Conservation (phyloP, 352 stramenopile species). For the Globisporangium echinulatum region DNA sequence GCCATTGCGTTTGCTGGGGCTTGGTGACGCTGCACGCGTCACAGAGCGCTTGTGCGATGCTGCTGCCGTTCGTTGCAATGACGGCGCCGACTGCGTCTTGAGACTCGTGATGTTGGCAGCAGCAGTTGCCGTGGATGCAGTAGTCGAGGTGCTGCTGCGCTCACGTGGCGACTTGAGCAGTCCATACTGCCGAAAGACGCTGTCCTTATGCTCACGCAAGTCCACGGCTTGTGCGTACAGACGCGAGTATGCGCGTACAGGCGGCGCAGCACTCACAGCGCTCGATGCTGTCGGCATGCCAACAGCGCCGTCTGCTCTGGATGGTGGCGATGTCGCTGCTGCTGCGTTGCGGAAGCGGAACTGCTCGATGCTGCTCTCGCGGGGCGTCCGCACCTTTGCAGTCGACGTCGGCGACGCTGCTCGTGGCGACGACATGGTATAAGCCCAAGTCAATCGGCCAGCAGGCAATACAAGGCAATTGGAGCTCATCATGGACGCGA, state of each 20-base stretch:
- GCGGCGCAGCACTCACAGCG: conserved; percentile 1
- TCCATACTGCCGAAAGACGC: conserved; percentile 53
- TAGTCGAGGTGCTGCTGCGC: neutral
- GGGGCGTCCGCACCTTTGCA: too few species aligned
- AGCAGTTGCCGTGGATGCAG: neutral
- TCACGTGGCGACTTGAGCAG: conserved; percentile 17
- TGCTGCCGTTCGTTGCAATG: conserved; percentile 1
- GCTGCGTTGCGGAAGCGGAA: conserved; percentile 1
- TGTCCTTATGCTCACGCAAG: conserved; percentile 49
- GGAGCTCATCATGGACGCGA: too few species aligned
- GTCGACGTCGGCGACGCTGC: neutral
- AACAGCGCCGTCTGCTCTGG: neutral
- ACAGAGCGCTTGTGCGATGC: conserved; percentile 5
- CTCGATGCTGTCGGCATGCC: neutral
- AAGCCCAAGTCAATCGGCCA: too few species aligned
- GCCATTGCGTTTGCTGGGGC: neutral
- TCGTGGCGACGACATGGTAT: neutral
- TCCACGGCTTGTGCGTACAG: conserved; percentile 56
- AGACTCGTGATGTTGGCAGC: neutral
- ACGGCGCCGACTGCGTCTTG: neutral
- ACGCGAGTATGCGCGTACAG: conserved; percentile 28
- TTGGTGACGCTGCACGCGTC: neutral
- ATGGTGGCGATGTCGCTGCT: neutral
- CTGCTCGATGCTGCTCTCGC: conserved; percentile 4
- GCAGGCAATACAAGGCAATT: neutral